These are phyloP conservation scores for Sindora glabra DNA, from an alignment of 306 rosid species.

Conservation along the genomic window DNA sequence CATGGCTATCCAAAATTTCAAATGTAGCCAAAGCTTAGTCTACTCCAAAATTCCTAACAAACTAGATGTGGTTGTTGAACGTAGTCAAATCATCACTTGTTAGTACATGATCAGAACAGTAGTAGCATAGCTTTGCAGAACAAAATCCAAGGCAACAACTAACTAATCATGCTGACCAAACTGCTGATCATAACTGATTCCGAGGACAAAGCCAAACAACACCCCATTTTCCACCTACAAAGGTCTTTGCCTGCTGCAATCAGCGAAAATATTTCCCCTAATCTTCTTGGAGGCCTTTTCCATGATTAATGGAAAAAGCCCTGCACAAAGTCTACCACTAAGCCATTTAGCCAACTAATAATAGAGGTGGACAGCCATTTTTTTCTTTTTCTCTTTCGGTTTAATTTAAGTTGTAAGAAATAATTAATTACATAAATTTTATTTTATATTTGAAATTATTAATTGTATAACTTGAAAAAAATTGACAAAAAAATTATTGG, in stretches of 20 bases:
- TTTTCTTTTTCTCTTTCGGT: too few relatives aligned
- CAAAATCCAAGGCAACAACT: neutral
- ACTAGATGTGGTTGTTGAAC: neutral
- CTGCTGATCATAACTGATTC: neutral
- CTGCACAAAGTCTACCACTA: neutral
- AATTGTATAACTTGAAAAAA: too few relatives aligned
- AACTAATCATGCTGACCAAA: neutral
- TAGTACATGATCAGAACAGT: neutral
- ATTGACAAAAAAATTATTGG: too few relatives aligned
- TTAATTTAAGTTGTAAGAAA: too few relatives aligned
- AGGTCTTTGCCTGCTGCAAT: neutral
- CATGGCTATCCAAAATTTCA: too few relatives aligned
- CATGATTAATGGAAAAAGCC: slow-evolving; percentile 1
- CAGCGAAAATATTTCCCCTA: too few relatives aligned
- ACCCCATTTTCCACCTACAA: neutral
- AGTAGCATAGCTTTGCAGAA: neutral
- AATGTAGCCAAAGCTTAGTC: too few relatives aligned
- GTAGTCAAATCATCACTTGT: neutral
- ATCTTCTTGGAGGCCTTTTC: neutral
- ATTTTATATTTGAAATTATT: too few relatives aligned
- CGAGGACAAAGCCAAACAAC: neutral
- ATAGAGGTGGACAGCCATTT: too few relatives aligned
- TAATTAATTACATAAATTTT: too few relatives aligned
- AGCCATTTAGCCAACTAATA: neutral
- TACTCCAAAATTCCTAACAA: too few relatives aligned